A percentile compares a stretch with the other conserved stretches of the same genome.
These are phyloP conservation scores for Mycena chlorophos DNA, from an alignment of 768 basidiomycete genomes.

Conservation along the genomic window DNA sequence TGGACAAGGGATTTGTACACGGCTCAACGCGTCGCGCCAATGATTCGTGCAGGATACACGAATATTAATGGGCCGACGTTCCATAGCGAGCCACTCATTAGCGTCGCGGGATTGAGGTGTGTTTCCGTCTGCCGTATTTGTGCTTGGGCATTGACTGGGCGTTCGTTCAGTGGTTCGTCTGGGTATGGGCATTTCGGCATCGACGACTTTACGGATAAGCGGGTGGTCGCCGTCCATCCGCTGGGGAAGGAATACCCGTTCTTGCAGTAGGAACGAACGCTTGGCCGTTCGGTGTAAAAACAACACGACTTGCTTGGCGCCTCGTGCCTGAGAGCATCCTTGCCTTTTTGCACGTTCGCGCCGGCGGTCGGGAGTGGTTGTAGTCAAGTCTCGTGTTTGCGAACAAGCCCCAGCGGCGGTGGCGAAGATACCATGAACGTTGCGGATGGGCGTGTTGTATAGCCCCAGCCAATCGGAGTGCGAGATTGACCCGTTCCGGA, in stretches of 20 bases:
- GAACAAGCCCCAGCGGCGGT: not conserved
- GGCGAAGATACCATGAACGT: not conserved
- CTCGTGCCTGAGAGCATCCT: not conserved
- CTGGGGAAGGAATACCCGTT: conserved; percentile 25
- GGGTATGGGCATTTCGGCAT: conserved; percentile 57
- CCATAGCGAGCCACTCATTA: conserved; percentile 41
- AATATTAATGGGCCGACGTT: conserved; percentile 59
- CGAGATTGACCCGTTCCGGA: not conserved
- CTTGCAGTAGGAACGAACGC: conserved; percentile 10
- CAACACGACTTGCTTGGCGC: not conserved
- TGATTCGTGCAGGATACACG: conserved; percentile 51
- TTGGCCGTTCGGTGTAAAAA: not conserved
- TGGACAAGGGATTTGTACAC: conserved; percentile 50
- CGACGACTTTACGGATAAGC: conserved; percentile 49
- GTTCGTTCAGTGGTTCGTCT: conserved; percentile 37
- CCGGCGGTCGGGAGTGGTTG: not conserved
- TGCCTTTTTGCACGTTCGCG: not conserved
- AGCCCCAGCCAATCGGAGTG: not conserved
- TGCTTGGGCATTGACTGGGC: not conserved
- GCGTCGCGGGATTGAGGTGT: conserved; percentile 48
- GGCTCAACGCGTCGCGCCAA: conserved; percentile 46
- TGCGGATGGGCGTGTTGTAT: not conserved
- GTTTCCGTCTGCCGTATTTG: conserved; percentile 16
- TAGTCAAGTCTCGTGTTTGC: not conserved
- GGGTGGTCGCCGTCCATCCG: conserved; percentile 46